Percentiles rank a stretch among this genome's conserved stretches.
Evolutionary conservation across 2,329 filamentous ascomycete species (phyloP).

Genomic region (Alternaria gansuensis): DNA sequence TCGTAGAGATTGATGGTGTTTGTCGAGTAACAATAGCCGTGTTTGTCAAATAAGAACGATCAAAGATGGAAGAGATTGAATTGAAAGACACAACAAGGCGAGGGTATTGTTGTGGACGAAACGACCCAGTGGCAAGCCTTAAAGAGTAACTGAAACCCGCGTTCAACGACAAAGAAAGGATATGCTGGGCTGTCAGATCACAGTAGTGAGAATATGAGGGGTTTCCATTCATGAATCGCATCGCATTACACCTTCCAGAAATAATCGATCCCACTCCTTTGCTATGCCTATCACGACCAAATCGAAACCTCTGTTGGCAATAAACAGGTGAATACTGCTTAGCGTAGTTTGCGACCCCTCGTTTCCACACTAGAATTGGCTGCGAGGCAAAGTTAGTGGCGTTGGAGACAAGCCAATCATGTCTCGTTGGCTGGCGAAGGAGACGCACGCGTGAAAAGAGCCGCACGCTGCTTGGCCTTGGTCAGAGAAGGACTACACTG

Average conservation of each 20-base stretch:
- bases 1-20: neutral
- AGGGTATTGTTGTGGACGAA: neutral
- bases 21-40: neutral
- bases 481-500: neutral
- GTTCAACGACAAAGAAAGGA: neutral
- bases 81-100: neutral
- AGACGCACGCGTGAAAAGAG: neutral
- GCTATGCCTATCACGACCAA: conserved; percentile 1
- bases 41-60: neutral
- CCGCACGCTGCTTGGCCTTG: conserved; percentile 1
- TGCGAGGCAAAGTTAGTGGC: conserved; percentile 19
- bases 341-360: conserved; percentile 3
- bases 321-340: neutral
- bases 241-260: conserved; percentile 9
- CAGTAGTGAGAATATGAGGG: conserved; percentile 16
- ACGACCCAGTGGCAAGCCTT: neutral
- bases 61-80: neutral
- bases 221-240: conserved; percentile 1
- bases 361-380: conserved; percentile 12
- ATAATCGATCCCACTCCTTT: neutral
- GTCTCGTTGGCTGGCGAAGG: neutral
- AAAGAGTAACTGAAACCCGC: neutral
- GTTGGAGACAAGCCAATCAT: conserved; percentile 8
- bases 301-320: neutral
- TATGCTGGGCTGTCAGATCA: conserved; percentile 9